phyloP scores from a whole-genome alignment of 2,329 filamentous ascomycete genomes.

The Trichophyton schoenleinii region DNA sequence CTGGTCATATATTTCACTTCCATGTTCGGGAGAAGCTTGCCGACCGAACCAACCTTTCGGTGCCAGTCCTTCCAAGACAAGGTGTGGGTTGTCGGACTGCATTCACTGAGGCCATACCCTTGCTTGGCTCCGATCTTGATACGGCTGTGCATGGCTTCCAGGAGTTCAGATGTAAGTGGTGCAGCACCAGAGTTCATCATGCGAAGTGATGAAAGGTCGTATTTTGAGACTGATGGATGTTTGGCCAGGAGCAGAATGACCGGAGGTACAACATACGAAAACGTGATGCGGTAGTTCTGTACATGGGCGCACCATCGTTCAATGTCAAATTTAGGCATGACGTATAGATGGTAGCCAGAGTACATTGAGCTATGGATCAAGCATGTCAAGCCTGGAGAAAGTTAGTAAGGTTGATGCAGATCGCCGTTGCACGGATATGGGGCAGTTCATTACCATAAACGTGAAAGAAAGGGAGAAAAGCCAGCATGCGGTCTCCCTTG shows the following conservation, averaged over 20 bases:
- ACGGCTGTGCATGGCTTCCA: slow-evolving; percentile 60
- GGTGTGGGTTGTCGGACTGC: slow-evolving; percentile 63
- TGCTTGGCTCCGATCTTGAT: slow-evolving; percentile 76
- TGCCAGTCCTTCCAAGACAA: slow-evolving; percentile 67
- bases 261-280: slow-evolving; percentile 71
- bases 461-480: slow-evolving; percentile 80
- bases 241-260: slow-evolving; percentile 72
- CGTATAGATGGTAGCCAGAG: slow-evolving; percentile 52
- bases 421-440: not conserved
- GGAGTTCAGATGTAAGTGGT: slow-evolving; percentile 67
- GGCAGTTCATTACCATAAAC: slow-evolving; percentile 56
- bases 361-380: slow-evolving; percentile 58
- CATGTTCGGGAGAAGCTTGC: slow-evolving; percentile 65
- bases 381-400: slow-evolving; percentile 49
- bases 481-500: slow-evolving; percentile 59
- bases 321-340: slow-evolving; percentile 72
- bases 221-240: slow-evolving; percentile 62
- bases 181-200: slow-evolving; percentile 84
- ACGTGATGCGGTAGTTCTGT: slow-evolving; percentile 62
- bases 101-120: slow-evolving; percentile 83
- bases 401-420: slow-evolving; percentile 5
- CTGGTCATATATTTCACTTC: slow-evolving; percentile 63
- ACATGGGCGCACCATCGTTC: slow-evolving; percentile 65
- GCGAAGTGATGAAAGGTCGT: slow-evolving; percentile 64
- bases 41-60: slow-evolving; percentile 63